A percentile compares a stretch with the other conserved stretches of the same genome.
Conservation (phyloP, 1,284 basidiomycete genomes). For the Anthracocystis panici-leucophaei region DNA sequence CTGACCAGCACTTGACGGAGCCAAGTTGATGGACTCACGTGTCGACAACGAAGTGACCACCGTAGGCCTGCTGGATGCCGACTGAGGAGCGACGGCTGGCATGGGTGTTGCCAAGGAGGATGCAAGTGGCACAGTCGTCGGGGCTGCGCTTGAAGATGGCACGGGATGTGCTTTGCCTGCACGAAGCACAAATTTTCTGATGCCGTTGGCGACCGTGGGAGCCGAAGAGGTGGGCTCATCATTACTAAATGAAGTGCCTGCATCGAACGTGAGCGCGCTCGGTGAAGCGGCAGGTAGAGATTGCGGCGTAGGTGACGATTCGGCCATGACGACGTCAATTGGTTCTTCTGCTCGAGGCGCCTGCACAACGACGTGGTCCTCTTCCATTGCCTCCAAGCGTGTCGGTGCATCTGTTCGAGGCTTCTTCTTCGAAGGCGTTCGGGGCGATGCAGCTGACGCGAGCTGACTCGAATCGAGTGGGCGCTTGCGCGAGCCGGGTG, state of each 20-base stretch:
- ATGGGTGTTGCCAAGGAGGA: background rate
- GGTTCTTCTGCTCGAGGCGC: background rate
- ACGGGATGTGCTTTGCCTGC: conserved; percentile 9
- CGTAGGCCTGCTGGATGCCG: background rate
- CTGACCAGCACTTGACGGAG: background rate
- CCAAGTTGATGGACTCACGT: background rate
- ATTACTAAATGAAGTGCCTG: background rate
- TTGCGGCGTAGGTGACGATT: background rate
- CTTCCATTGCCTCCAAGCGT: conserved; percentile 7
- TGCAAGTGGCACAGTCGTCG: background rate
- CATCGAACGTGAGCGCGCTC: background rate
- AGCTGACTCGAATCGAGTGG: conserved; percentile 12
- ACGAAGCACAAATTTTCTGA: conserved; percentile 29
- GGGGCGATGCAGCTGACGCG: conserved; percentile 17
- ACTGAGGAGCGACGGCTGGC: background rate
- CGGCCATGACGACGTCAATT: background rate
- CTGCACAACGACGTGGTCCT: conserved; percentile 8
- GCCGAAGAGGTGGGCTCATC: background rate
- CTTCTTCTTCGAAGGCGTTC: conserved; percentile 14
- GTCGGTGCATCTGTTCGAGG: conserved; percentile 2
- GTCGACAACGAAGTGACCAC: background rate
- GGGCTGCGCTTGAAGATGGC: background rate
- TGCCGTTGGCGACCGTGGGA: conserved; percentile 27
- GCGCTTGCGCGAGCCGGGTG: conserved; percentile 25
- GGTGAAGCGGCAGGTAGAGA: background rate